Base-by-base conservation (phyloP, 805 yeast species). In the Starmera caribaea region DNA sequence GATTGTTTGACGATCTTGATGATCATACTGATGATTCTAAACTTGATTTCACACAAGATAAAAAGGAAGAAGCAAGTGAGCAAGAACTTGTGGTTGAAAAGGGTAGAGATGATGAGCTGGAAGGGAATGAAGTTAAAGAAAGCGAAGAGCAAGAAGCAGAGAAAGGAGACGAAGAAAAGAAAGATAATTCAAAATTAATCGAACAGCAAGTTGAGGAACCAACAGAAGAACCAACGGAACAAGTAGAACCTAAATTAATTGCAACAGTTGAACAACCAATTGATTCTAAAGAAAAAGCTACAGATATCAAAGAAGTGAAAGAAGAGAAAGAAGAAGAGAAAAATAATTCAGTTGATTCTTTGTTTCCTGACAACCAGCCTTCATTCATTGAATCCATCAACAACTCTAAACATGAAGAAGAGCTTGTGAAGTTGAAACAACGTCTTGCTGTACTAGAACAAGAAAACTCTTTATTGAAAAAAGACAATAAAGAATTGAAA, bases 401-500 rank as follows among this genome's bases (percentile, higher is more conserved):
- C 14, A 41, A 43, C 15, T 41, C 52, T 3, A 41, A 44, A 33
- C 28, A 31, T 12, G 47, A 46, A 30, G 49, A 44, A 16, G 46
- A 47, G 16, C 38, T 60, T 3, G 53, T 50, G 15, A 50, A 55
- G 27, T 53, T 64, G 26, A 56, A 62, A 39, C 48, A 59, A 10
- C 64, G 64, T 34, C 54, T 68, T 13, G 50, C 47, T 5, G 47
- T 53, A n/a, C 50, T 73, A 8, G 49, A 50, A 17, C 45, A 48
- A 7, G 53, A 66, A 38, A 44, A 66, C 17, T 48, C 45, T 24
- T 41, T 40, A 13, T 50, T 72, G 3, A 68, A 68, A 34, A 43
- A 52, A 26, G 69, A 69, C 38, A 44, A 68, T 13, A 71, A 65
- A 34, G 48, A 51, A 3, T 43, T 62, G 11, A 62, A 62, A 17